Base-by-base conservation (phyloP, 805 yeast species). In the Metschnikowia vanudenii region DNA sequence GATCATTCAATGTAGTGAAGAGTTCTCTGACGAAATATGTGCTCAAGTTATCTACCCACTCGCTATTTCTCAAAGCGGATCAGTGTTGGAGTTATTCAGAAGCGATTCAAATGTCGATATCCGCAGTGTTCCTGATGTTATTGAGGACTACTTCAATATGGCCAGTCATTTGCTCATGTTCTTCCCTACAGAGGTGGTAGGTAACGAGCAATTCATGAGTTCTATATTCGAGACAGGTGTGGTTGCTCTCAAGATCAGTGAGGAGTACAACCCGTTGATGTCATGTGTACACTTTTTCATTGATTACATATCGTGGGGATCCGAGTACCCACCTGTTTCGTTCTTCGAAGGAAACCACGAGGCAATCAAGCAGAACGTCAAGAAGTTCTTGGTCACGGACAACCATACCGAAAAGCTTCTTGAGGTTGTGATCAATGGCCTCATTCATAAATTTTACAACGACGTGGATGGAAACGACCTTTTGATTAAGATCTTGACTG, bases 71-170 rank as follows among this genome's bases (percentile, higher is more conserved):
- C 96, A 88, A 63, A 71, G 83, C 49, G 59, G 68, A 8, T 68
- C 78, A n/a, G 84, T 86, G 55, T 78, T 84, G 49, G 61, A 68
- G 16, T 69, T 78, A 52, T 53, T 57, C 40, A 51, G 55, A 22
- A 41, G 36, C 51, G 44, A 46, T 32, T 39, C 51, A n/a, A 53
- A 62, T 24, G 50, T 55, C 17, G 70, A 66, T 40, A 53, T 75
- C 37, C 65, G 68, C 41, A 65, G 67, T 33, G 66, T 71, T 36
- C 82, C 88, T 3, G 96, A 89, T 62, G 74, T 87, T 26, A 73
- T 90, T 39, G 96, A 92, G 66, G 96, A 91, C 68, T 91, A 84
- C 61, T 88, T 84, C 75, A 73, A 91, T 51, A 83, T 88, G 85
- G 74, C 84, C 68, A 73, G 78, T 51, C 96, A 89, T 60, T 70